A percentile compares a stretch with the other conserved stretches of the same genome.
These are phyloP conservation scores for Polytrichum commune DNA, from an alignment of 225 moss, liverwort and hornwort genomes.

Conservation along the genomic window DNA sequence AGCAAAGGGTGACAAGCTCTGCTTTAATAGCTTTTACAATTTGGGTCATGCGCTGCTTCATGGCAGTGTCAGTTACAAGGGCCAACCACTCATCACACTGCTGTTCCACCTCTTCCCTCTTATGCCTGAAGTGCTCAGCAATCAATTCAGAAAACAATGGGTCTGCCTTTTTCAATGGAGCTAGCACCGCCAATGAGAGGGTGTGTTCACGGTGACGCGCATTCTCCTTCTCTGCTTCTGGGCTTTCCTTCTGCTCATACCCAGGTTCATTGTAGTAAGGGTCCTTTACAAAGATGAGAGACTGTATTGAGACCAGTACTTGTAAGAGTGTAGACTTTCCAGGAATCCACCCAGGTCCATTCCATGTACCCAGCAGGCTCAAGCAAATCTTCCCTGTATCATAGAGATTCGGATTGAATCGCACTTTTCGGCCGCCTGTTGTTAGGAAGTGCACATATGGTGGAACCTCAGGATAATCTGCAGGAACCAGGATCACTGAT, in stretches of 20 bases:
- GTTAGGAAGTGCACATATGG: slow-evolving; percentile 80
- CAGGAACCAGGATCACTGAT: not conserved
- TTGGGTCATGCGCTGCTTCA: slow-evolving; percentile 38
- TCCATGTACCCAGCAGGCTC: slow-evolving; percentile 79
- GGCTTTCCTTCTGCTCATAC: slow-evolving; percentile 44
- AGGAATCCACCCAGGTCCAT: slow-evolving; percentile 63
- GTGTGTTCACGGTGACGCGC: slow-evolving; percentile 65
- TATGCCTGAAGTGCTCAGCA: slow-evolving; percentile 59
- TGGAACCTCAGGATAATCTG: slow-evolving; percentile 82
- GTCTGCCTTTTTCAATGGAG: slow-evolving; percentile 50
- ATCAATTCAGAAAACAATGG: slow-evolving; percentile 62
- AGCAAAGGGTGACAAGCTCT: slow-evolving; percentile 30
- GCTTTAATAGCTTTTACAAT: slow-evolving; percentile 43
- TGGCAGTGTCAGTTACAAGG: slow-evolving; percentile 25
- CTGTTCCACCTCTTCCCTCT: slow-evolving; percentile 50
- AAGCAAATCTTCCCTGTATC: slow-evolving; percentile 70
- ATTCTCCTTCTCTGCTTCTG: slow-evolving; percentile 61
- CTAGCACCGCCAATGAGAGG: slow-evolving; percentile 62
- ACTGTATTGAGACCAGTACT: slow-evolving; percentile 81
- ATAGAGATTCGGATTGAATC: slow-evolving; percentile 81
- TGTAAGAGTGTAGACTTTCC: slow-evolving; percentile 79
- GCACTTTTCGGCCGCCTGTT: slow-evolving; percentile 70
- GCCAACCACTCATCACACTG: slow-evolving; percentile 64
- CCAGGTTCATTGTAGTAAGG: slow-evolving; percentile 84
- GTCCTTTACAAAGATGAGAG: slow-evolving; percentile 68